Evolutionary conservation across 345 rosid species (phyloP), one percentile per base, ranked within the genome.

Genomic region (Adansonia digitata): DNA sequence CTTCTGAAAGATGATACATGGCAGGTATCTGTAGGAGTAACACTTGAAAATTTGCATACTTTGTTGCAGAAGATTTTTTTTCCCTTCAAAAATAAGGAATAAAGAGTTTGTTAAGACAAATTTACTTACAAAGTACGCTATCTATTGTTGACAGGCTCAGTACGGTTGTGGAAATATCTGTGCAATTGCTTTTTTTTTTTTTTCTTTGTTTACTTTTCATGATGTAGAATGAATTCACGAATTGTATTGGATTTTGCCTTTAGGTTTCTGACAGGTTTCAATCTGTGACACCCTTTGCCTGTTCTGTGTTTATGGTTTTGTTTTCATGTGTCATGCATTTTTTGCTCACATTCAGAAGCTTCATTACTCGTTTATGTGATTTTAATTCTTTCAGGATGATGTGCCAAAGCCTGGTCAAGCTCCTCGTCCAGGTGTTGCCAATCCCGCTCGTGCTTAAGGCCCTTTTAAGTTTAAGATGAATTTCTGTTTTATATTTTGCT

Each of bases 321-420:
- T 53, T 5, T 7, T 53, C 2, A 61, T 62, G 6, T 69, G 20
- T 12, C 7, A 13, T 63, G 10, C 7, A 12, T 49, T 7, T 35
- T n/a, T 2, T 14, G 39, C 13, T 13, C 20, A 34, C 26, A 13
- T 15, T 24, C n/a, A 7, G 39, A 69, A 6, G 5, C 42, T 35
- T 29, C 15, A 48, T 43, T 60, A 35, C 34, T 18, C 0, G 2
- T 5, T 1, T 17, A 24, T 39, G 15, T 43, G 10, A 5, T 46
- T 46, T 72, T 17, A 0, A 15, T 8, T 1, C 59, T 13, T 51
- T 56, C 86, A 93, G 94, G 94, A 88, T 80, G 90, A 84, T 74
- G 1, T 53, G 1, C 86, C 90, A 24, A 86, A 82, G 86, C 88
- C 90, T n/a, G 90, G 90, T 29, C 93, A 87, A 79, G 92, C 87